phyloP scores from a whole-genome alignment of 352 stramenopile species.

The Phytophthora fragariaefolia region DNA sequence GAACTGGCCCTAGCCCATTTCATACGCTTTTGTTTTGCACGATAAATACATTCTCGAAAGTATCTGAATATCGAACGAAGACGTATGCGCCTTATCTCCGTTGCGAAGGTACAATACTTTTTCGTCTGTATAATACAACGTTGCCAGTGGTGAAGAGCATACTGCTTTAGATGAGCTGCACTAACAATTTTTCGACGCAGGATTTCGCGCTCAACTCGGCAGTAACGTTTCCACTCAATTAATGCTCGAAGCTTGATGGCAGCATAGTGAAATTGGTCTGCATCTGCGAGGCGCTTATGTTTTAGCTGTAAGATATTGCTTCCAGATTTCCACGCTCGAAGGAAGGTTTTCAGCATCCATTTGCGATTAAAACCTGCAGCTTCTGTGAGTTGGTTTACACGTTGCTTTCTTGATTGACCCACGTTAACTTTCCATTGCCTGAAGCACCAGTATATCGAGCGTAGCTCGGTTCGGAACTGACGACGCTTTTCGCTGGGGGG shows the following conservation, averaged over 20 bases:
- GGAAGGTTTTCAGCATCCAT: slow-evolving; percentile 1
- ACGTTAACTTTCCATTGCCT: slow-evolving; percentile 26
- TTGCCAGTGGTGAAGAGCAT: slow-evolving; percentile 25
- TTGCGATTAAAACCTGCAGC: slow-evolving; percentile 8
- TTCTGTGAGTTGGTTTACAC: slow-evolving; percentile 17
- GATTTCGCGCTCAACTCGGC: slow-evolving; percentile 23
- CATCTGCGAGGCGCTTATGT: slow-evolving; percentile 6
- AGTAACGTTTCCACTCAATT: slow-evolving; percentile 19
- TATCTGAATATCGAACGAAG: slow-evolving; percentile 8
- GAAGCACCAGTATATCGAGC: slow-evolving; percentile 35
- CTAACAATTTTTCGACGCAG: slow-evolving; percentile 8
- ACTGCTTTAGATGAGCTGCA: slow-evolving; percentile 3
- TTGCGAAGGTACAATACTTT: slow-evolving; percentile 11
- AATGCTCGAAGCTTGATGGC: slow-evolving; percentile 12
- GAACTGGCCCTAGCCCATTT: slow-evolving; percentile 5
- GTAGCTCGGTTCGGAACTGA: slow-evolving; percentile 30
- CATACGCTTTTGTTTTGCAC: neutral
- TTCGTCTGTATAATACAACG: slow-evolving; percentile 22
- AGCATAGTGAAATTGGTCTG: slow-evolving; percentile 15
- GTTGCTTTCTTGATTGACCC: neutral
- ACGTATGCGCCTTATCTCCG: slow-evolving; percentile 5
- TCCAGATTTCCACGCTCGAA: slow-evolving; percentile 14
- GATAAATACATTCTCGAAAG: slow-evolving; percentile 11
- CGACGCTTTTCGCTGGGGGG: slow-evolving; percentile 22
- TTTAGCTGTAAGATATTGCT: slow-evolving; percentile 6